Conservation (phyloP, 169 alveolate species). For the Cyclospora cayetanensis region DNA sequence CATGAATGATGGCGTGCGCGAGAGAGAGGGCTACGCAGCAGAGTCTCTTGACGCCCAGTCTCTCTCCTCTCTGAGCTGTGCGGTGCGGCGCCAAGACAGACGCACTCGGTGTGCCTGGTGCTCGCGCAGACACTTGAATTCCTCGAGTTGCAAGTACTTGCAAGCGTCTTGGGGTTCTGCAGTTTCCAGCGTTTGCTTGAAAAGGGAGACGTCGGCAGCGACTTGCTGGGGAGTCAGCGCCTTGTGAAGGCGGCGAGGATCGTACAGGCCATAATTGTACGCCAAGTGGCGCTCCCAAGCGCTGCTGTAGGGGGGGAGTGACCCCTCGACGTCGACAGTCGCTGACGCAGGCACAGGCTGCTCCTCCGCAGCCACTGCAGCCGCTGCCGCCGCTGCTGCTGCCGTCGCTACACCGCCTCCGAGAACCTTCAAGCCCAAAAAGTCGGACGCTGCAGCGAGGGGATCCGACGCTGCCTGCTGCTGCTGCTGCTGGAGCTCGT, state of each 20-base stretch:
- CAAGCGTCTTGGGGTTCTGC: conserved; percentile 88
- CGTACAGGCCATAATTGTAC: conserved; percentile 78
- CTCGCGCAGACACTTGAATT: conserved; percentile 81
- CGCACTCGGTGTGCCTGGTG: conserved; percentile 76
- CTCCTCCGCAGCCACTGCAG: conserved; percentile 31
- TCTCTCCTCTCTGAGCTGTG: too few relatives aligned
- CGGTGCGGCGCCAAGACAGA: too few relatives aligned
- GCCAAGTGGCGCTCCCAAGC: conserved; percentile 78
- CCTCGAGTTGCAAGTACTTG: conserved; percentile 82
- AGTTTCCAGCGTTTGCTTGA: conserved; percentile 78
- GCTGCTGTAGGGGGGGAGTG: conserved; percentile 72
- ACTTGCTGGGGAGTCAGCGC: conserved; percentile 75
- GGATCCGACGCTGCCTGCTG: not conserved
- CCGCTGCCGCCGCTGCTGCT: conserved; percentile 13
- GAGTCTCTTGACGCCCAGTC: too few relatives aligned
- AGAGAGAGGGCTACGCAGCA: too few relatives aligned
- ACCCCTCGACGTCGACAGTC: not conserved
- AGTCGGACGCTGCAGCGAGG: conserved; percentile 21
- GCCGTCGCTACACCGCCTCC: conserved; percentile 9
- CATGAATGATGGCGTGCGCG: too few relatives aligned
- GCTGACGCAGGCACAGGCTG: not conserved
- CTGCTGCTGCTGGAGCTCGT: conserved; percentile 28
- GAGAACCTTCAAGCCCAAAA: not conserved
- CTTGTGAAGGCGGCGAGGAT: conserved; percentile 54
- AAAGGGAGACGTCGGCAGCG: conserved; percentile 73